Conservation (phyloP, 352 stramenopile genomes). For the Phytophthora constricta region DNA sequence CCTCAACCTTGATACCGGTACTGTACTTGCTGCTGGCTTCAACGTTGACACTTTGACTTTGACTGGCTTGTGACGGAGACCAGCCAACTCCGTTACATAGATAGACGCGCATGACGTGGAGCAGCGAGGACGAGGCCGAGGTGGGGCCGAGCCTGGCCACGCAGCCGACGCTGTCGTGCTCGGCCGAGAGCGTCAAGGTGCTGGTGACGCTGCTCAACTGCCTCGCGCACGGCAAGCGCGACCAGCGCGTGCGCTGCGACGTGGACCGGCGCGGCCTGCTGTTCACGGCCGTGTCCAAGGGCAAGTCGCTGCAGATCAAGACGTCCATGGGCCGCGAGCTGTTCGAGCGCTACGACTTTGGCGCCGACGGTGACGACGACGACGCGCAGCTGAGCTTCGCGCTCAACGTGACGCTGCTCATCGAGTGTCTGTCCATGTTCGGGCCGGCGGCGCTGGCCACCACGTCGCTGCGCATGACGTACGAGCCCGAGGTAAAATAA, state of each 20-base stretch:
- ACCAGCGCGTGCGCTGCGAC: constrained; percentile 83
- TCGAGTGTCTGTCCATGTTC: constrained; percentile 88
- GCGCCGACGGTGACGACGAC: constrained; percentile 23
- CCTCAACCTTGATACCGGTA: too few species aligned
- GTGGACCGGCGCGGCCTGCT: constrained; percentile 67
- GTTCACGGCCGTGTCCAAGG: constrained; percentile 83
- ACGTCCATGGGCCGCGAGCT: constrained; percentile 77
- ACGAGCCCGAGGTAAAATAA: constrained; percentile 56
- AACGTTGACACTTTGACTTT: too few species aligned
- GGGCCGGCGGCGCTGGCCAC: constrained; percentile 62
- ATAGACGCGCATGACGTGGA: constrained; percentile 29
- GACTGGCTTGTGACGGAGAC: too few species aligned
- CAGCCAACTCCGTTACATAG: too few species aligned
- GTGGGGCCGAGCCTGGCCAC: constrained; percentile 1
- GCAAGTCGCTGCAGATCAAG: constrained; percentile 90
- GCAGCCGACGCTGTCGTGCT: constrained; percentile 56
- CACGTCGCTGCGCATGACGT: constrained; percentile 81
- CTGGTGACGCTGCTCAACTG: constrained; percentile 78
- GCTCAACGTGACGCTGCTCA: constrained; percentile 69
- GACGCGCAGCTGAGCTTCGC: constrained; percentile 71
- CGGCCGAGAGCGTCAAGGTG: constrained; percentile 75
- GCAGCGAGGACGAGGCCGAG: constrained; percentile 33
- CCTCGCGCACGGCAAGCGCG: constrained; percentile 69
- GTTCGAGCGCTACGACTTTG: constrained; percentile 75
- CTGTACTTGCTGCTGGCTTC: too few species aligned